Evolutionary conservation across 2,329 filamentous ascomycete genomes (phyloP).

Genomic region (Penicillium psychrosexuale): DNA sequence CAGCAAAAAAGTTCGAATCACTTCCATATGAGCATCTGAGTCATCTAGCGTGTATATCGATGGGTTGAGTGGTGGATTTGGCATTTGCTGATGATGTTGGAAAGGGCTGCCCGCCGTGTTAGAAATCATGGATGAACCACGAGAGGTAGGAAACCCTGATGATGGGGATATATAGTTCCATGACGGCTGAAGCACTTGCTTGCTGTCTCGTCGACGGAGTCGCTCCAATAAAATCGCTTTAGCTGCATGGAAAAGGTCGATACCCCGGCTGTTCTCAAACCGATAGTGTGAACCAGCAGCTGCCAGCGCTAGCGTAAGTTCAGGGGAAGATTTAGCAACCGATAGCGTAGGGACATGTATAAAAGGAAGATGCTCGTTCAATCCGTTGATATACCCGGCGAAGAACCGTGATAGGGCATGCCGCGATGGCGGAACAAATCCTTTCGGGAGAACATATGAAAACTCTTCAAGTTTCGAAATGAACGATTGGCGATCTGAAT

Average conservation of each 20-base stretch:
- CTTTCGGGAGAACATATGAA: slow-evolving; percentile 45
- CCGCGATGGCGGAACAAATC: slow-evolving; percentile 49
- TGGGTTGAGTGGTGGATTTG: slow-evolving; percentile 30
- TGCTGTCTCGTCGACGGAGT: slow-evolving; percentile 50
- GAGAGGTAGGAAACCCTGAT: slow-evolving; percentile 40
- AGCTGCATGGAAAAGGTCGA: slow-evolving; percentile 57
- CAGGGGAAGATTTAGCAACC: slow-evolving; percentile 45
- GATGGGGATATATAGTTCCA: slow-evolving; percentile 43
- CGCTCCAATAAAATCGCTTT: slow-evolving; percentile 54
- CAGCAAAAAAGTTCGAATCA: slow-evolving; percentile 50
- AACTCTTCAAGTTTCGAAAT: slow-evolving; percentile 47
- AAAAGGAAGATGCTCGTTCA: slow-evolving; percentile 53
- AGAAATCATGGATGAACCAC: slow-evolving; percentile 42
- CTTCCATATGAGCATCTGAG: slow-evolving; percentile 49
- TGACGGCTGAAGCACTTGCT: slow-evolving; percentile 40
- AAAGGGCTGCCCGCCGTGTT: slow-evolving; percentile 45
- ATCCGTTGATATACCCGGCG: slow-evolving; percentile 51
- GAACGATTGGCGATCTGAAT: slow-evolving; percentile 46
- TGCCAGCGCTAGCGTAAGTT: slow-evolving; percentile 51
- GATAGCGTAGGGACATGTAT: slow-evolving; percentile 51
- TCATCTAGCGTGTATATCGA: slow-evolving; percentile 40
- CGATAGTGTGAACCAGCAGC: slow-evolving; percentile 51
- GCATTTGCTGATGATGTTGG: slow-evolving; percentile 38
- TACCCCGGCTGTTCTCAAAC: slow-evolving; percentile 50
- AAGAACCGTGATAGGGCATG: slow-evolving; percentile 50